A percentile compares a stretch with the other conserved stretches of the same genome.
Evolutionary conservation across 257 asterid species (phyloP).

Genomic region (Solanum infundibuliforme): DNA sequence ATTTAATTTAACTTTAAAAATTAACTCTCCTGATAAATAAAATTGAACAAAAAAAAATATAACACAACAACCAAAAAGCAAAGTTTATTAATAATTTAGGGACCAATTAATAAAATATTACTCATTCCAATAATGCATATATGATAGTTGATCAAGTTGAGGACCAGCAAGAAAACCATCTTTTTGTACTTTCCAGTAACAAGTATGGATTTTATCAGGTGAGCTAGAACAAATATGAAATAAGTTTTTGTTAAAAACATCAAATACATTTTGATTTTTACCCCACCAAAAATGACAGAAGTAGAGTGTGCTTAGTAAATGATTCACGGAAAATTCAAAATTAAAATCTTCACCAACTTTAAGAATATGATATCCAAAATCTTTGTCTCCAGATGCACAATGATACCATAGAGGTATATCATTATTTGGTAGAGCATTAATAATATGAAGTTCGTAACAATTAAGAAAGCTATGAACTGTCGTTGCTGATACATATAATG

Average conservation of each 20-base stretch:
- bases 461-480: background rate
- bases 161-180: background rate
- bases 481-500: too few relatives aligned
- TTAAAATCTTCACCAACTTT: background rate
- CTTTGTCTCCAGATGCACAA: background rate
- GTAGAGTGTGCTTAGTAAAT: background rate
- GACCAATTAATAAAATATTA: background rate
- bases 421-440: background rate
- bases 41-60: background rate
- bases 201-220: background rate
- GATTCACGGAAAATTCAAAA: background rate
- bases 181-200: background rate
- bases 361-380: background rate
- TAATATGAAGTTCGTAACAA: background rate
- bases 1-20: too few relatives aligned
- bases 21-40: background rate
- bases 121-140: background rate
- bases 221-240: background rate
- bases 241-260: background rate
- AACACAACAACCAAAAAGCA: background rate
- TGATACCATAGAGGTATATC: background rate
- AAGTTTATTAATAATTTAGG: background rate
- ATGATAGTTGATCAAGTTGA: background rate
- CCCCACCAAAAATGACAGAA: background rate
- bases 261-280: background rate